Evolutionary conservation across 2,329 filamentous ascomycete genomes (phyloP).

Genomic region (Coniochaeta sp.): DNA sequence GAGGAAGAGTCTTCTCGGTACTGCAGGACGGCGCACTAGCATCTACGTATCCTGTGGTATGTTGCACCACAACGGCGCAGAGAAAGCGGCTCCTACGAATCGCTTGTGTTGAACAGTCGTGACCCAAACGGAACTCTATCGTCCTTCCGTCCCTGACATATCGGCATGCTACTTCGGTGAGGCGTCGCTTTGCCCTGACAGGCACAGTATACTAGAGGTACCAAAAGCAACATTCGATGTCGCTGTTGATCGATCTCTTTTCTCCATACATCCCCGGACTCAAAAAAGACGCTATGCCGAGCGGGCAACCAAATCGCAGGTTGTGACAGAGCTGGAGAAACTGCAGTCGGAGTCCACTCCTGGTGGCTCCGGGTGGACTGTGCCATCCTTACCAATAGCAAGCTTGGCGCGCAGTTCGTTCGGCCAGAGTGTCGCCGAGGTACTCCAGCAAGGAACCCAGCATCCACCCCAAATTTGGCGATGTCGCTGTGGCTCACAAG

Average conservation of each 20-base stretch:
- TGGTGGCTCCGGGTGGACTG: slow-evolving; percentile 10
- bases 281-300: background rate
- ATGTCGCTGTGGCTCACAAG: background rate
- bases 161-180: background rate
- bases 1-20: background rate
- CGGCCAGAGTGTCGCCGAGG: slow-evolving; percentile 19
- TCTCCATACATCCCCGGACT: background rate
- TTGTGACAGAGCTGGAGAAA: slow-evolving; percentile 9
- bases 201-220: background rate
- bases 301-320: background rate
- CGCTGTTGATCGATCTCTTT: background rate
- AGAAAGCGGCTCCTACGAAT: background rate
- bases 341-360: background rate
- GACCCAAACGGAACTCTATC: background rate
- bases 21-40: slow-evolving; percentile 1
- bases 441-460: slow-evolving; percentile 10
- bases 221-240: background rate
- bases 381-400: slow-evolving; percentile 16
- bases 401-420: slow-evolving; percentile 14
- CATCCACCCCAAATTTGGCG: background rate
- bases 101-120: background rate
- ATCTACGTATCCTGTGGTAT: too few species aligned
- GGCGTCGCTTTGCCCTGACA: background rate
- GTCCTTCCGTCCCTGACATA: background rate
- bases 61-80: background rate